Base-by-base conservation (phyloP, 148 eudicot genomes). In the Camellia lanceoleosa region DNA sequence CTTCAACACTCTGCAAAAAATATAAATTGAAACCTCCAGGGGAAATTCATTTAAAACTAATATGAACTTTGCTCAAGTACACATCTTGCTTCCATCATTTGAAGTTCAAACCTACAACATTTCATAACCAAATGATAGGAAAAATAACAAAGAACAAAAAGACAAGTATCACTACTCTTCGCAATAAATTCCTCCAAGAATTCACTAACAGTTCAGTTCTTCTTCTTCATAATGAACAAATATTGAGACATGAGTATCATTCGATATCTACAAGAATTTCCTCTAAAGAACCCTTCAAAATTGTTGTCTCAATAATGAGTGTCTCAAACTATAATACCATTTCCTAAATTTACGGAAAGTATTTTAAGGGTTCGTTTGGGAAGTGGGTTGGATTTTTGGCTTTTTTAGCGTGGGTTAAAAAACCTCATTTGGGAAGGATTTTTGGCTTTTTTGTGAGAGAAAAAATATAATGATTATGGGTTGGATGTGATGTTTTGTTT, bases 1-100 rank as follows among this genome's bases (percentile, higher is more conserved):
- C 99, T 86, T 96, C 98, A 79, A 96, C 99, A 82, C 93, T 93
- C 97, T 96, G 83, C 70, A 81, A 67, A 79, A 0, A 81, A 49
- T 65, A 2, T 3, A 73, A 78, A 38, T 23, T 23, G 68, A 78
- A 58, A 75, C 62, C 41, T 3, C 16, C 23, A 67, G 19, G 19
- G 65, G 75, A 4, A 70, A 3, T 8, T 11, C 9, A 4, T 55
- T 20, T 63, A 63, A 3, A 8, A 43, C 20, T 19, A 75, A 23
- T 19, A 18, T 54, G 11, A n/a, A 10, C 30, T 16, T 43, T n/a
- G 78, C 78, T 19, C 55, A 60, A 75, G 55, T 14, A 60, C 23
- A 74, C 42, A 59, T 60, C 78, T 59, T 59, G 67, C 7, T 75
- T 60, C 54, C 51, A 67, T 67, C 6, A 7, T n/a, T 4, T 60